These are phyloP conservation scores for Rosa chinensis DNA, from an alignment of 306 rosid genomes.

Conservation along the genomic window DNA sequence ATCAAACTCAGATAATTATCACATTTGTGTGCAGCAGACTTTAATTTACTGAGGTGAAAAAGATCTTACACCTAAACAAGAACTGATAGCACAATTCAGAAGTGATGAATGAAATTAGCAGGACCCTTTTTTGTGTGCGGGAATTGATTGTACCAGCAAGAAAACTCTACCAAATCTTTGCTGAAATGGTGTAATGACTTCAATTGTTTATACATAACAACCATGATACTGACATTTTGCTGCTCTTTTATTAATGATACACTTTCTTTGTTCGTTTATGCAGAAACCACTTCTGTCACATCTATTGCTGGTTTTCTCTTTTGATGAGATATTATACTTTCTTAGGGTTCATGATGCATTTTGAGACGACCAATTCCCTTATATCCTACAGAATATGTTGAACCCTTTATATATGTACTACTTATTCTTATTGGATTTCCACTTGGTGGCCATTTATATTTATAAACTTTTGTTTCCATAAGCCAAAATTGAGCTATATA, in stretches of 20 bases:
- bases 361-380: constrained; percentile 1
- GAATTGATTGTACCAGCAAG: constrained; percentile 7
- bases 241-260: not conserved
- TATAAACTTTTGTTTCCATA: not conserved
- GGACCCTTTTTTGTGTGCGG: not conserved
- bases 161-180: not conserved
- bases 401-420: not conserved
- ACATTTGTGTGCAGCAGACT: constrained; percentile 2
- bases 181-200: not conserved
- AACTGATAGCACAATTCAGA: not conserved
- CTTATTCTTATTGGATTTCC: constrained; percentile 18
- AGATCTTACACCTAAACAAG: not conserved
- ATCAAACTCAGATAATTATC: not conserved
- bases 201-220: not conserved
- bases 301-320: not conserved
- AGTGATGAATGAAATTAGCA: constrained; percentile 1
- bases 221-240: constrained; percentile 7
- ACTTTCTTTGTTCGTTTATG: not conserved
- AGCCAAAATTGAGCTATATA: not conserved
- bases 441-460: constrained; percentile 14
- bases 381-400: constrained; percentile 8
- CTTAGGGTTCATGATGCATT: not conserved
- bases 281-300: not conserved
- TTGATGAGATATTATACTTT: not conserved
- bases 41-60: not conserved